Evolutionary conservation across 345 rosid genomes (phyloP), one percentile per base, ranked within the genome.

Genomic region (Eucalyptus curtisii): DNA sequence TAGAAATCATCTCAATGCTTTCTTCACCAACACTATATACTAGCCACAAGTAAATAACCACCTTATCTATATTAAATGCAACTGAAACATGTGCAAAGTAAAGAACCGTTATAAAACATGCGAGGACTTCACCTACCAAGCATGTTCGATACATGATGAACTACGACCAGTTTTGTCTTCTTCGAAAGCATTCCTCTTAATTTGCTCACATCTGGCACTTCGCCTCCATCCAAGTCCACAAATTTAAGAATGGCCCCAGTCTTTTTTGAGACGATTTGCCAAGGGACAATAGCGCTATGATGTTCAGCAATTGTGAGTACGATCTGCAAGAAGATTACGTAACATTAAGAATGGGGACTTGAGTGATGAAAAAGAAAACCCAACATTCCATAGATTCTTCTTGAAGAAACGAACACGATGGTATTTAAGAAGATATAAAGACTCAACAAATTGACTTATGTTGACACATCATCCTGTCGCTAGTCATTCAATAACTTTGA

Each of bases 241-340:
- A 90, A 98, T 90, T 94, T 97, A 81, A 98, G 87, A 88, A 94
- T 87, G 8, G 98, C 98, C 85, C 99, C 98, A 17, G 97, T 95
- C 89, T 93, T 95, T 90, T 95, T 94, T 37, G 99, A 94, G 76
- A 94, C 95, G 57, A 96, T 86, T 94, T 98, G 99, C 99, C 99
- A 97, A n/a, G 99, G 99, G 88, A 97, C 99, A 89, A 98, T 96
- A 79, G 96, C 94, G 84, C 99, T 97, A 68, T 98, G 99, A 90
- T 97, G 99, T 87, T 98, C 99, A 15, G 97, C 99, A 33, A 97
- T 88, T 22, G 99, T 94, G 80, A 95, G 94, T 64, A 96, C 15
- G 66, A 98, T 88, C 99, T 98, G 94, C 88, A 86, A 89, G 87
- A 89, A 90, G 91, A 90, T 87, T 88, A 22, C 30, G 2, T 40